phyloP scores from a whole-genome alignment of 202 grass and related monocot genomes.

The Carex sylvatica region DNA sequence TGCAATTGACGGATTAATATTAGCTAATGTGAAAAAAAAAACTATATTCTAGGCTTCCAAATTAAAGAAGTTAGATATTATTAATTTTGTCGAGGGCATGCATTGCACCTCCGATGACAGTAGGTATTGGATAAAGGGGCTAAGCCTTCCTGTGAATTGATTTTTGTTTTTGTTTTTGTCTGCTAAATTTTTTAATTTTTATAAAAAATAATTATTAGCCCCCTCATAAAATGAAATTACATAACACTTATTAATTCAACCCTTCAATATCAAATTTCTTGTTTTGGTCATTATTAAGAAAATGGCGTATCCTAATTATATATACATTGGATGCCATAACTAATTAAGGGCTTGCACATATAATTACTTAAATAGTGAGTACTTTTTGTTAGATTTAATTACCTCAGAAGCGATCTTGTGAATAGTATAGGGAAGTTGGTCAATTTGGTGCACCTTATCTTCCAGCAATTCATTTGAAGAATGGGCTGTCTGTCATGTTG shows the following conservation, averaged over 20 bases:
- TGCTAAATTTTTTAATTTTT: too few species aligned
- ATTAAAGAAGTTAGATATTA: background rate
- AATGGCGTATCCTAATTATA: background rate
- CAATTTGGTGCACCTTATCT: conserved; percentile 31
- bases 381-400: background rate
- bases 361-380: background rate
- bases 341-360: background rate
- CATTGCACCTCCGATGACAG: too few species aligned
- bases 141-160: too few species aligned
- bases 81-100: background rate
- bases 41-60: background rate
- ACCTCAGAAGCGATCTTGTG: conserved; percentile 47
- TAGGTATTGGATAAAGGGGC: too few species aligned
- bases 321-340: background rate
- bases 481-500: conserved; percentile 17
- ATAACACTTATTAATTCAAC: too few species aligned
- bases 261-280: too few species aligned
- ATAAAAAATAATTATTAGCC: too few species aligned
- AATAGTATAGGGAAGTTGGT: conserved; percentile 33
- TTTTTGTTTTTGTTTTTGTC: too few species aligned
- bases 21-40: background rate
- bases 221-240: too few species aligned
- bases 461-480: conserved; percentile 19
- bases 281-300: background rate
- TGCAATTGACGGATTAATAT: conserved; percentile 6